A percentile compares a stretch with the other conserved stretches of the same genome.
Evolutionary conservation across 2,329 filamentous ascomycete species (phyloP).

Genomic region (Tolypocladium guangdongense): DNA sequence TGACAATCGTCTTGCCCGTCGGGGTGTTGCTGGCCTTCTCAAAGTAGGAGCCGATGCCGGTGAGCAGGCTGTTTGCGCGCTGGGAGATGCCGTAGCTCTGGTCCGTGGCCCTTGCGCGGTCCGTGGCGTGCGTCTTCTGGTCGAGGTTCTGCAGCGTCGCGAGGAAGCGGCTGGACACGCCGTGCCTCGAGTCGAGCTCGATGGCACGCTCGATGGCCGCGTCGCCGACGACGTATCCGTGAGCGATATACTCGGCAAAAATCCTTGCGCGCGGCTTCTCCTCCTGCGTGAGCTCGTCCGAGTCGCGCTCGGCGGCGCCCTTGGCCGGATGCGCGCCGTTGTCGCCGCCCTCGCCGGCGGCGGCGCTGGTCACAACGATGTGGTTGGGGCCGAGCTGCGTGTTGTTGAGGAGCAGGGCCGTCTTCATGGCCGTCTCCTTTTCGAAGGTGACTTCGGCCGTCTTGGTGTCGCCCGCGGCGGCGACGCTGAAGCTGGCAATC

Average conservation of each 20-base stretch:
- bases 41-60: constrained; percentile 76
- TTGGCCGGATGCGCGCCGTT: constrained; percentile 44
- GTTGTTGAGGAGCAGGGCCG: constrained; percentile 91
- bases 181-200: constrained; percentile 80
- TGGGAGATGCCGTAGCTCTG: constrained; percentile 71
- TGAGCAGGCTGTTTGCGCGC: constrained; percentile 53
- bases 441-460: constrained; percentile 91
- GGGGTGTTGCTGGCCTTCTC: constrained; percentile 84
- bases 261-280: constrained; percentile 94
- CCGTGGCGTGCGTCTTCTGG: constrained; percentile 74
- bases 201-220: constrained; percentile 72
- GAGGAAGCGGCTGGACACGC: constrained; percentile 72
- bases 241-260: constrained; percentile 89
- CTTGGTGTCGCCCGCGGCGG: constrained; percentile 56
- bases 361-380: constrained; percentile 60
- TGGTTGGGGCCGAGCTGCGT: constrained; percentile 84
- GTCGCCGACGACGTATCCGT: constrained; percentile 77
- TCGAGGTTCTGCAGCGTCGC: constrained; percentile 67
- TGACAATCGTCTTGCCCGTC: constrained; percentile 75
- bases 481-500: constrained; percentile 74
- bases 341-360: constrained; percentile 56
- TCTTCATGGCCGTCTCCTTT: constrained; percentile 94
- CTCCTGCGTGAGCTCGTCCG: constrained; percentile 75
- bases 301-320: constrained; percentile 45
- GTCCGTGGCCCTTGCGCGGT: constrained; percentile 77